A percentile compares a stretch with the other conserved stretches of the same genome.
These are phyloP conservation scores for Inga leiocalycina DNA, from an alignment of 306 rosid species.

Conservation along the genomic window DNA sequence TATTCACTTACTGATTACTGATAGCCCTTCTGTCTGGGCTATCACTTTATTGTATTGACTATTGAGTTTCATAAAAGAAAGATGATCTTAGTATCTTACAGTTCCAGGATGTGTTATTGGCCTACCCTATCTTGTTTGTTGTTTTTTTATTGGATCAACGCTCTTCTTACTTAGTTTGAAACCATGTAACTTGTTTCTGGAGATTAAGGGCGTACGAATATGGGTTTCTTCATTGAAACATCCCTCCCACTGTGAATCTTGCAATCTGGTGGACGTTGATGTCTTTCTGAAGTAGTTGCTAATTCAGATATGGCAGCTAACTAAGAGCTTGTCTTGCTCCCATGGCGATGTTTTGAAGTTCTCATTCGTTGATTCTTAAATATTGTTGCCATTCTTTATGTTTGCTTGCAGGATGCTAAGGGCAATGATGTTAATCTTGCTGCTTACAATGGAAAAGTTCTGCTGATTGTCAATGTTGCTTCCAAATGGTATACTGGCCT, in stretches of 20 bases:
- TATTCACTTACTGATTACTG: not conserved
- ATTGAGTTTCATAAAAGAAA: not conserved
- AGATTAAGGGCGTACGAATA: not conserved
- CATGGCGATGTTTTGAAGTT: not conserved
- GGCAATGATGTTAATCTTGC: slow-evolving; percentile 66
- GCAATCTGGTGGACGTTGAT: not conserved
- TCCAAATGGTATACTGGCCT: slow-evolving; percentile 68
- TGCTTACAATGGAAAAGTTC: slow-evolving; percentile 70
- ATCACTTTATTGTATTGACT: not conserved
- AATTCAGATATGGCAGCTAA: not conserved
- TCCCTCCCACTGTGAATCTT: not conserved
- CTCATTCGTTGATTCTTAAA: not conserved
- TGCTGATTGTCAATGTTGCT: slow-evolving; percentile 86
- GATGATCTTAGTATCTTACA: not conserved
- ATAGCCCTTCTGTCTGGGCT: not conserved
- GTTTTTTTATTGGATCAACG: not conserved
- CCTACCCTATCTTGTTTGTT: not conserved
- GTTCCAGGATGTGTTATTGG: not conserved
- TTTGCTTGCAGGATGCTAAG: slow-evolving; percentile 63
- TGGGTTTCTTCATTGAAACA: not conserved
- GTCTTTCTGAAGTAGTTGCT: not conserved
- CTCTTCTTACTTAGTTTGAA: not conserved
- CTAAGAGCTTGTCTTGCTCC: not conserved
- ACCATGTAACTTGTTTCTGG: not conserved
- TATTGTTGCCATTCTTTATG: not conserved